Conservation (phyloP, 495 filamentous ascomycete genomes). For the Choiromyces venosus region DNA sequence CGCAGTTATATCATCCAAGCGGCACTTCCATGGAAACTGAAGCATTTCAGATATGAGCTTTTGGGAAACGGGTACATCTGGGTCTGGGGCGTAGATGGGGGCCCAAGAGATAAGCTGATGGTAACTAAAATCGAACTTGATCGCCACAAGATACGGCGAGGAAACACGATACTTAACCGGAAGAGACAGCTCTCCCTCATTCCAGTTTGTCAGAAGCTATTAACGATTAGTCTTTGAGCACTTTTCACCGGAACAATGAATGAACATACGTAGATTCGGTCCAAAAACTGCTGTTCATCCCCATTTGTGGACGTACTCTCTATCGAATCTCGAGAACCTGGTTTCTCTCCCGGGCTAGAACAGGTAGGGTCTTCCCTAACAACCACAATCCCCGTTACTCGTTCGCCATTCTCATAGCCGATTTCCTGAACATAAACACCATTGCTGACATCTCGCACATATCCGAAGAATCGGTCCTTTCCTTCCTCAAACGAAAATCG, state of each 20-base stretch:
- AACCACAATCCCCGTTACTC: constrained; percentile 31
- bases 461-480: constrained; percentile 33
- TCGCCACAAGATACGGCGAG: constrained; percentile 26
- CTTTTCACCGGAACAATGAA: neutral
- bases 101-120: constrained; percentile 39
- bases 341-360: neutral
- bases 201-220: constrained; percentile 32
- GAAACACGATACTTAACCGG: constrained; percentile 24
- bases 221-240: neutral
- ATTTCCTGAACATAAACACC: constrained; percentile 30
- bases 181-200: constrained; percentile 17
- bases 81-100: constrained; percentile 29
- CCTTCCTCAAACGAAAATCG: constrained; percentile 27
- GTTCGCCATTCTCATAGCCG: constrained; percentile 26
- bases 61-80: neutral
- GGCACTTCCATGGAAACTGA: constrained; percentile 35
- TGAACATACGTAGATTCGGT: constrained; percentile 17
- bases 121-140: constrained; percentile 40
- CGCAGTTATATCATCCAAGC: constrained; percentile 21
- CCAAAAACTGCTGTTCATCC: constrained; percentile 14
- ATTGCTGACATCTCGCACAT: constrained; percentile 13
- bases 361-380: constrained; percentile 10
- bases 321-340: neutral
- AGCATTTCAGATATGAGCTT: constrained; percentile 27
- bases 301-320: constrained; percentile 9